These are phyloP conservation scores for Cryptosporidium canis DNA, from an alignment of 169 alveolate genomes.

Conservation along the genomic window DNA sequence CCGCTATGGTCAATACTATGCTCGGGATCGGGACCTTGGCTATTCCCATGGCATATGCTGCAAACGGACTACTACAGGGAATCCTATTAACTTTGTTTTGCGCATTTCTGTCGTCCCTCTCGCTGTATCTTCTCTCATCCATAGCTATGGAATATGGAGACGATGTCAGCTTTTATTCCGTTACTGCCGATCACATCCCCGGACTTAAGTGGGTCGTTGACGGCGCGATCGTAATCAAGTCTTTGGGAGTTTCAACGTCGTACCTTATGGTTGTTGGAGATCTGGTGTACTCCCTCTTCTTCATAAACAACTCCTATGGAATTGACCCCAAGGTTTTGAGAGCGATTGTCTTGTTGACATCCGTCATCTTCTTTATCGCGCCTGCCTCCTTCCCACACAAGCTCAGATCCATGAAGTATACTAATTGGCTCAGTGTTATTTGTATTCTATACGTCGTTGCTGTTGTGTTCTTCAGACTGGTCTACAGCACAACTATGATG, in stretches of 20 bases:
- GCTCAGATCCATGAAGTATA: conserved; percentile 60
- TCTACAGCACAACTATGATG: background rate
- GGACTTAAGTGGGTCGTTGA: conserved; percentile 57
- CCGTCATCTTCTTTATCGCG: conserved; percentile 54
- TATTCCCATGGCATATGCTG: conserved; percentile 66
- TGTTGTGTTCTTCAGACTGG: conserved; percentile 29
- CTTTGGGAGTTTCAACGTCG: conserved; percentile 65
- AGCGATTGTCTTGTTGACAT: conserved; percentile 59
- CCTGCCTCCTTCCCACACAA: conserved; percentile 72
- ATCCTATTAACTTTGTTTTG: conserved; percentile 19
- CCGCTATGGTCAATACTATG: conserved; percentile 72
- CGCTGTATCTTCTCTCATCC: conserved; percentile 46
- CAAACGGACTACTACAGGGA: conserved; percentile 71
- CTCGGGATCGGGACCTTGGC: conserved; percentile 72
- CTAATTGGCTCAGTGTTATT: conserved; percentile 59
- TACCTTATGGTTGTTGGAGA: conserved; percentile 73
- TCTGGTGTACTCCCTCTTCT: conserved; percentile 36
- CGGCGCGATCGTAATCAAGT: conserved; percentile 65
- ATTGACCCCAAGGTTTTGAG: conserved; percentile 58
- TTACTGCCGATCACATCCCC: conserved; percentile 53
- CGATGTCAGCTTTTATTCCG: conserved; percentile 72
- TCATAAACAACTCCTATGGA: conserved; percentile 30
- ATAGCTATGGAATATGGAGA: conserved; percentile 70
- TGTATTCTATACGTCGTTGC: conserved; percentile 60
- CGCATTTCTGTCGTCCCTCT: conserved; percentile 59